A percentile compares a stretch with the other conserved stretches of the same genome.
phyloP scores from a whole-genome alignment of 306 rosid species.

The Prinsepia uniflora region DNA sequence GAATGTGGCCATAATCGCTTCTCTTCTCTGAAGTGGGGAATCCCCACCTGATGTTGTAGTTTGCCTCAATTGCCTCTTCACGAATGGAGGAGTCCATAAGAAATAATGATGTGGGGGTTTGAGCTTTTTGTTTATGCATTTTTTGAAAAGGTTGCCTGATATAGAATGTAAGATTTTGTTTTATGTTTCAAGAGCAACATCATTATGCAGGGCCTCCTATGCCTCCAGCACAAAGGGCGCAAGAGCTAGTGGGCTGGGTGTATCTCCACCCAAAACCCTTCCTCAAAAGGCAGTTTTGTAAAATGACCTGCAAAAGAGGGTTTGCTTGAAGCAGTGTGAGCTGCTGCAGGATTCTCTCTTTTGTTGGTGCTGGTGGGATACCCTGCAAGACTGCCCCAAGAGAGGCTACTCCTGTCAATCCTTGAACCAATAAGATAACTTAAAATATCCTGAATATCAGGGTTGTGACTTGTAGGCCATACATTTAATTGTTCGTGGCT shows the following conservation, averaged over 20 bases:
- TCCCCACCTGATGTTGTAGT: constrained; percentile 2
- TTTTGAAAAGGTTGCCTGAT: constrained; percentile 24
- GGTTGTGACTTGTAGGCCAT: constrained; percentile 37
- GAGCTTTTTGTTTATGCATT: constrained; percentile 19
- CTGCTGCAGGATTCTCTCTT: constrained; percentile 17
- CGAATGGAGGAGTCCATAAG: constrained; percentile 11
- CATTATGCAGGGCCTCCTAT: constrained; percentile 32
- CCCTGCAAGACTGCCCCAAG: constrained; percentile 28
- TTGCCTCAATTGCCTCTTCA: constrained; percentile 19
- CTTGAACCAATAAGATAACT: constrained; percentile 25
- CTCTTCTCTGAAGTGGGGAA: constrained; percentile 4
- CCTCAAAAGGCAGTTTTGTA: constrained; percentile 24
- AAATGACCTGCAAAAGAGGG: constrained; percentile 17
- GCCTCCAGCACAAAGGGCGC: constrained; percentile 33
- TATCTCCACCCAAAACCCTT: constrained; percentile 18
- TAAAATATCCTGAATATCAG: constrained; percentile 32
- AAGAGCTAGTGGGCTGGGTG: constrained; percentile 41
- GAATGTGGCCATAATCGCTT: constrained; percentile 24
- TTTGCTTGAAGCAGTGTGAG: constrained; percentile 20
- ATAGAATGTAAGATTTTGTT: constrained; percentile 31
- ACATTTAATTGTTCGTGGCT: constrained; percentile 28
- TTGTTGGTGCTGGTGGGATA: constrained; percentile 27
- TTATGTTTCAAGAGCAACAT: constrained; percentile 41
- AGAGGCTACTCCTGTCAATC: constrained; percentile 9
- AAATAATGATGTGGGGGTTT: constrained; percentile 21